A percentile compares a stretch with the other conserved stretches of the same genome.
phyloP scores from a whole-genome alignment of 1,139 yeast species.

The Magnusiomyces magnusii region DNA sequence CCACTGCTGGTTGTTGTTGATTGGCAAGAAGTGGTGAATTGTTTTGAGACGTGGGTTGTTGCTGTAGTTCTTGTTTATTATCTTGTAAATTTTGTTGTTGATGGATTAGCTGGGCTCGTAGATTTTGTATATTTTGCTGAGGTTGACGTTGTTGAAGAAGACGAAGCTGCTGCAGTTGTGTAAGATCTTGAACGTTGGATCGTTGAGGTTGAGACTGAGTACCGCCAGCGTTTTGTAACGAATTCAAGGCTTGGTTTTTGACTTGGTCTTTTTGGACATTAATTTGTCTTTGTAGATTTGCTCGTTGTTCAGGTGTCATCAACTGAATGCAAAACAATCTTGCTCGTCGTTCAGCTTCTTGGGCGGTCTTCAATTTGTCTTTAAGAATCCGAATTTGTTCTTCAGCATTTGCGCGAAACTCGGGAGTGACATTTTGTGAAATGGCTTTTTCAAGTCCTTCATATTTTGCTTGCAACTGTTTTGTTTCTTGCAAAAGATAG shows the following conservation, averaged over 20 bases:
- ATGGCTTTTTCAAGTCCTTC: background rate
- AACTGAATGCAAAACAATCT: background rate
- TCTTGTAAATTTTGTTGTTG: slow-evolving; percentile 22
- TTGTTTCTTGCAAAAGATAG: background rate
- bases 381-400: background rate
- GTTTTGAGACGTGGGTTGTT: slow-evolving; percentile 5
- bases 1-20: slow-evolving; percentile 16
- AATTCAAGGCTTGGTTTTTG: background rate
- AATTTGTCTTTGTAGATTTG: slow-evolving; percentile 10
- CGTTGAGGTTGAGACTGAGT: background rate
- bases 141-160: slow-evolving; percentile 13
- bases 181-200: background rate
- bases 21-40: slow-evolving; percentile 17
- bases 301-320: slow-evolving; percentile 1
- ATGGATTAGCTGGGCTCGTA: slow-evolving; percentile 25
- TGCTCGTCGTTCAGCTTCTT: background rate
- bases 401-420: background rate
- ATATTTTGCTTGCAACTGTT: background rate
- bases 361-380: background rate
- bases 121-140: slow-evolving; percentile 24
- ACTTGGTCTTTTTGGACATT: slow-evolving; percentile 5
- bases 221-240: background rate
- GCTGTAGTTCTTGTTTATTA: slow-evolving; percentile 21
- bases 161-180: background rate
- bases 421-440: background rate